Conservation (phyloP, 2,329 filamentous ascomycete genomes). For the Penicillium sp. region DNA sequence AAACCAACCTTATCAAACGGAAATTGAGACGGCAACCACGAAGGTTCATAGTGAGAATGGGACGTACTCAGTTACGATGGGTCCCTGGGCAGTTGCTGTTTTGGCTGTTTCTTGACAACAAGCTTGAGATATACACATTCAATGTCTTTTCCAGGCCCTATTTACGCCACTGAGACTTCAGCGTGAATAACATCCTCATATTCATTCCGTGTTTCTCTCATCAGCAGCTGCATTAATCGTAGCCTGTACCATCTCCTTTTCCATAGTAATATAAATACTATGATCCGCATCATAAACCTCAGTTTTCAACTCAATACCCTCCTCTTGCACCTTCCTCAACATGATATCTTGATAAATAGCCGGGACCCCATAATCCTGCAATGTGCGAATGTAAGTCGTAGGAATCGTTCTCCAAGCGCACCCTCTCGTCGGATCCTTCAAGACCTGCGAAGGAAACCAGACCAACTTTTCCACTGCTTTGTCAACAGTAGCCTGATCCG, state of each 20-base stretch:
- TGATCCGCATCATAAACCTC: constrained; percentile 17
- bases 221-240: constrained; percentile 9
- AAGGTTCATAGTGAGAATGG: constrained; percentile 12
- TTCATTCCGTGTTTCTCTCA: constrained; percentile 8
- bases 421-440: background rate
- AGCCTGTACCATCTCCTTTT: constrained; percentile 14
- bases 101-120: constrained; percentile 9
- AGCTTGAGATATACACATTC: background rate
- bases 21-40: constrained; percentile 13
- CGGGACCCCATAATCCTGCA: constrained; percentile 10
- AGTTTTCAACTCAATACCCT: constrained; percentile 7
- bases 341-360: constrained; percentile 18
- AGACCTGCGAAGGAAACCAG: background rate
- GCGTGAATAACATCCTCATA: background rate
- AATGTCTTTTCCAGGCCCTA: background rate
- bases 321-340: constrained; percentile 5
- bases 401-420: constrained; percentile 13
- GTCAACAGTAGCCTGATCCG: constrained; percentile 1
- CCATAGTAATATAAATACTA: constrained; percentile 14
- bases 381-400: constrained; percentile 14
- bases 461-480: constrained; percentile 3
- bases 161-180: background rate
- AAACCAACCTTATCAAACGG: constrained; percentile 21
- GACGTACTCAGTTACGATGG: constrained; percentile 24
- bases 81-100: constrained; percentile 27